Evolutionary conservation across 2,329 filamentous ascomycete genomes (phyloP).

Genomic region (Pseudocercospora musae): DNA sequence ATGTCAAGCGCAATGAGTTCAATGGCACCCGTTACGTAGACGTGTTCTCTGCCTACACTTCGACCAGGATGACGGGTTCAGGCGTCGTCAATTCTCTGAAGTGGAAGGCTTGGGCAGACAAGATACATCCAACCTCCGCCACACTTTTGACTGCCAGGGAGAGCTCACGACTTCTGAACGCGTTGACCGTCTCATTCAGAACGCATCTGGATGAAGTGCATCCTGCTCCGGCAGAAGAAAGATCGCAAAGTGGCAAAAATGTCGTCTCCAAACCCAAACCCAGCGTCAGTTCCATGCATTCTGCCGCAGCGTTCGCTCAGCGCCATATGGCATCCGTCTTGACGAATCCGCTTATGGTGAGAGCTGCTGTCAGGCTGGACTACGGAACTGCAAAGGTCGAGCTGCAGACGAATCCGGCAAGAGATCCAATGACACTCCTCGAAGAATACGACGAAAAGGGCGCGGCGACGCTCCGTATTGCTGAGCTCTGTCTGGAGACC

Average conservation of each 20-base stretch:
- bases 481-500: slow-evolving; percentile 38
- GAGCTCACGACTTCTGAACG: slow-evolving; percentile 56
- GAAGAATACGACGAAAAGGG: slow-evolving; percentile 40
- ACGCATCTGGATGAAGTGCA: slow-evolving; percentile 60
- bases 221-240: slow-evolving; percentile 35
- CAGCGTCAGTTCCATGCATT: slow-evolving; percentile 22
- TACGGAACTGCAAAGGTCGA: slow-evolving; percentile 28
- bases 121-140: slow-evolving; percentile 48
- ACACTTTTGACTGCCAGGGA: slow-evolving; percentile 55
- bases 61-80: slow-evolving; percentile 50
- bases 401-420: slow-evolving; percentile 24
- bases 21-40: neutral
- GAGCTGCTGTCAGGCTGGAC: slow-evolving; percentile 10
- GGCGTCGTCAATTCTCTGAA: slow-evolving; percentile 43
- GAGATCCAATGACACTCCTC: slow-evolving; percentile 42
- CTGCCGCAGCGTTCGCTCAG: slow-evolving; percentile 41
- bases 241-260: slow-evolving; percentile 3
- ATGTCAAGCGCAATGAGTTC: too few species aligned
- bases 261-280: neutral
- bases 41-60: slow-evolving; percentile 22
- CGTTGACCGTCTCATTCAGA: slow-evolving; percentile 62
- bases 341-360: slow-evolving; percentile 48
- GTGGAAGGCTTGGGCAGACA: slow-evolving; percentile 48
- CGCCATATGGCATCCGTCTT: slow-evolving; percentile 51
- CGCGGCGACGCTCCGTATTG: slow-evolving; percentile 38